A percentile compares a stretch with the other conserved stretches of the same genome.
These are phyloP conservation scores for Rhodotorula sp. DNA, from an alignment of 1,284 basidiomycete species.

Conservation along the genomic window DNA sequence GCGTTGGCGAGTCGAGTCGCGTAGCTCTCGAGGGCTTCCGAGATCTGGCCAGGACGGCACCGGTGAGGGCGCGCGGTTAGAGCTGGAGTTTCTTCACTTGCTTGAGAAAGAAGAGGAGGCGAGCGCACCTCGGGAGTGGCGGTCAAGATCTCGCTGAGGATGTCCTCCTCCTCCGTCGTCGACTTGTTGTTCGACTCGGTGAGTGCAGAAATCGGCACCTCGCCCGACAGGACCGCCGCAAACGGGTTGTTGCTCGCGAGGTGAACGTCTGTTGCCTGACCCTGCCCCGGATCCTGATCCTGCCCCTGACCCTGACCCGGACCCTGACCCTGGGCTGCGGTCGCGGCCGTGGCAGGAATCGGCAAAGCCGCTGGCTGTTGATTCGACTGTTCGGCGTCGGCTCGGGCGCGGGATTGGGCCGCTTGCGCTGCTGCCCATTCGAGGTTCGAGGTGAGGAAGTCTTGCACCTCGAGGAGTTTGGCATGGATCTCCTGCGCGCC, in stretches of 20 bases:
- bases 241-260: slow-evolving; percentile 38
- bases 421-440: slow-evolving; percentile 54
- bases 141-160: slow-evolving; percentile 29
- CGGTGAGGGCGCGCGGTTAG: too few species aligned
- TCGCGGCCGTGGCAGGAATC: not conserved
- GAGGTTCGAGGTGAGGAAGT: slow-evolving; percentile 51
- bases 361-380: not conserved
- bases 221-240: slow-evolving; percentile 16
- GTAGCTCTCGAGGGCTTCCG: slow-evolving; percentile 37
- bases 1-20: slow-evolving; percentile 5
- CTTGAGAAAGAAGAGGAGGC: too few species aligned
- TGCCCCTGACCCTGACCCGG: too few species aligned
- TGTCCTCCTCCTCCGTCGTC: slow-evolving; percentile 38
- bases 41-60: slow-evolving; percentile 19
- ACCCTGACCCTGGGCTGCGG: not conserved
- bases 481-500: slow-evolving; percentile 49
- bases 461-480: slow-evolving; percentile 49
- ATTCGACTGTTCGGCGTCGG: slow-evolving; percentile 12
- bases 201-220: not conserved
- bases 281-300: too few species aligned
- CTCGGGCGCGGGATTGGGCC: slow-evolving; percentile 37
- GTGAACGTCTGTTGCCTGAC: not conserved
- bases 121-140: slow-evolving; percentile 35
- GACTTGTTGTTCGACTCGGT: not conserved
- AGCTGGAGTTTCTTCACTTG: too few species aligned